Evolutionary conservation across 305 asterid genomes (phyloP), one percentile per base, ranked within the genome.

Genomic region (Fraxinus albicans): DNA sequence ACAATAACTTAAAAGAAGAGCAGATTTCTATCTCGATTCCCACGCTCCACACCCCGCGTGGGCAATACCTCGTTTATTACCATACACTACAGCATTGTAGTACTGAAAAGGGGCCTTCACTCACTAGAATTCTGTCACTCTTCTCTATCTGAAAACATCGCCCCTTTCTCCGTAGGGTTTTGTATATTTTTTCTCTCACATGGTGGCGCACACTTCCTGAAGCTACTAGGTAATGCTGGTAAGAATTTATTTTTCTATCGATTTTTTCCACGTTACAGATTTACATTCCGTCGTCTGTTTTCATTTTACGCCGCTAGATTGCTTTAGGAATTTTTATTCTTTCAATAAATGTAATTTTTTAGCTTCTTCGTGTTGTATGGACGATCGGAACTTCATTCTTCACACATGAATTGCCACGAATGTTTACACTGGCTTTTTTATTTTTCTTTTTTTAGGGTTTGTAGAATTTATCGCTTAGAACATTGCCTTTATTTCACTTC

Each of bases 81-180:
- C 23, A 15, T 34, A 10, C 15, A 9, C 50, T 33, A 15, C 25
- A 31, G 44, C 44, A 13, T 8, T 13, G 10, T 13, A 33, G 76
- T 72, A 17, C 76, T 33, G 76, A 72, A 70, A 31, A 72, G 44
- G 17, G 53, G 53, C 35, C 31, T 19, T 60, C 13, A 21, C 31
- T 60, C 27, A n/a, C 34, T 25, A 23, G 17, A 27, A 67, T 29
- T 12, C 40, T 9, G 38, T 12, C 36, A 9, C 17, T 31, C 76
- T 0, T 8, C n/a, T 25, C 36, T 29, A 35, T 27, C 75, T 31
- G 2, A 33, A 70, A 72, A 72, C 44, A 6, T 33, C 12, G 76
- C 76, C 44, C n/a, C 25, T 72, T 72, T 33, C 76, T 72, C 25
- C 13, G 76, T 72, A 72, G 76, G 76, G 38, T 72, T 72, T 72